Percentiles rank a stretch among this genome's conserved stretches.
Conservation (phyloP, 1,139 yeast species). For the Suzukiozyma palmioleophila region DNA sequence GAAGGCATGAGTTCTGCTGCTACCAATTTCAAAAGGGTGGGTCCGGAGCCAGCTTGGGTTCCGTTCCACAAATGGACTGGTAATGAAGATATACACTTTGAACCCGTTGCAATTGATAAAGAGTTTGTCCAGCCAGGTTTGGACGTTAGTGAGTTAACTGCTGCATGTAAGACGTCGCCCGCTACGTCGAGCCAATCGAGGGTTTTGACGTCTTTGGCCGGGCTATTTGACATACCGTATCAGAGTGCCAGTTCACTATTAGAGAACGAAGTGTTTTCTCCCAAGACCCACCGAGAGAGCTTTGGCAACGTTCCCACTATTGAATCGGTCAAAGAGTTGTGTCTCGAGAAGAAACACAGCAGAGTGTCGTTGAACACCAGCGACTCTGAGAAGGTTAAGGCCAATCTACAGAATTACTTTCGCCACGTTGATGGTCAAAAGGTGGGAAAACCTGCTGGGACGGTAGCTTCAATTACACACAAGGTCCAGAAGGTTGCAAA, state of each 20-base stretch:
- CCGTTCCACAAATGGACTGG: no score
- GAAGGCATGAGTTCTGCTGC: no score
- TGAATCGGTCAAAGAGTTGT: constrained; percentile 8
- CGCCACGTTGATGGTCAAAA: not conserved
- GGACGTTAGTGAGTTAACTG: not conserved
- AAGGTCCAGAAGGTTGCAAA: not conserved
- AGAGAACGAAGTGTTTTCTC: constrained; percentile 24
- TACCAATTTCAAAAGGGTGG: no score
- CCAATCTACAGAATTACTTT: constrained; percentile 1
- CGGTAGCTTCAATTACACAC: not conserved
- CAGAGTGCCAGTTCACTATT: constrained; percentile 13
- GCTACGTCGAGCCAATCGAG: not conserved
- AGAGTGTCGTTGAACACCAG: not conserved
- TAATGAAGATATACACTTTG: no score
- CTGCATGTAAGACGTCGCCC: not conserved
- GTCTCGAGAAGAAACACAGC: not conserved
- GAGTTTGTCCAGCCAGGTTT: not conserved
- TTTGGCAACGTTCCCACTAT: constrained; percentile 21
- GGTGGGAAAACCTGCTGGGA: not conserved
- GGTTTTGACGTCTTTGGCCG: not conserved
- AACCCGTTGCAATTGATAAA: no score
- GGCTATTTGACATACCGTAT: not conserved
- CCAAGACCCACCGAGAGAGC: constrained; percentile 21
- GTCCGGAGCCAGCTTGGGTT: no score
- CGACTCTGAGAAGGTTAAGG: constrained; percentile 1